Evolutionary conservation across 345 rosid genomes (phyloP).

Genomic region (Luvunga scandens): DNA sequence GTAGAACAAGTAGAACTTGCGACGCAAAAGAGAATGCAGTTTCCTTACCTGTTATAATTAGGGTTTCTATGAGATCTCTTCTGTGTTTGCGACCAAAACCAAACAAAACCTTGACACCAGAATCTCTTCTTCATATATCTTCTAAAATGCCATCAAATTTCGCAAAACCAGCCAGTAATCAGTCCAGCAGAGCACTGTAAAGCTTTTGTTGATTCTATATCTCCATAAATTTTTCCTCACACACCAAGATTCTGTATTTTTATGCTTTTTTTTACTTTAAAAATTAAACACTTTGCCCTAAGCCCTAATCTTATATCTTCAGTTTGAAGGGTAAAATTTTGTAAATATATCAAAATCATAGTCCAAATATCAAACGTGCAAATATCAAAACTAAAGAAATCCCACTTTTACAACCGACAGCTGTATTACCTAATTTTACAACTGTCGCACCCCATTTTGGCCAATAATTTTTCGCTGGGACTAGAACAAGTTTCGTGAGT

Average conservation of each 20-base stretch:
- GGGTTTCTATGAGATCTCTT: background rate
- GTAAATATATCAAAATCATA: too few species aligned
- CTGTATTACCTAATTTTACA: too few species aligned
- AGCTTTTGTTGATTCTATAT: background rate
- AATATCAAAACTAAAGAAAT: too few species aligned
- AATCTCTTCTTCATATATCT: background rate
- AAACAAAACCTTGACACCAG: background rate
- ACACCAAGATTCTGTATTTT: too few species aligned
- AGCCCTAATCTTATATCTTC: too few species aligned
- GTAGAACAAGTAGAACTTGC: background rate
- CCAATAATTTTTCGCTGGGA: too few species aligned
- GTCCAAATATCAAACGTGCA: too few species aligned
- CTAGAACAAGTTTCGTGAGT: too few species aligned
- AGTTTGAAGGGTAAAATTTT: accelerated
- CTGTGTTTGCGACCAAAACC: background rate
- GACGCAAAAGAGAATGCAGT: background rate
- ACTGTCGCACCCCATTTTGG: too few species aligned
- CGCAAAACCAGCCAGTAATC: background rate
- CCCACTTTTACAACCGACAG: too few species aligned
- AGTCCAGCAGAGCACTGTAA: background rate
- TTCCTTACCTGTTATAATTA: slow-evolving; percentile 3
- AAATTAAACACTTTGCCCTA: too few species aligned
- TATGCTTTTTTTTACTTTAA: too few species aligned
- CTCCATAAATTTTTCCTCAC: background rate
- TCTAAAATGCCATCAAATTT: background rate